These are phyloP conservation scores for Chlamydomonas applanata DNA, from an alignment of 139 green algal species.

Conservation along the genomic window DNA sequence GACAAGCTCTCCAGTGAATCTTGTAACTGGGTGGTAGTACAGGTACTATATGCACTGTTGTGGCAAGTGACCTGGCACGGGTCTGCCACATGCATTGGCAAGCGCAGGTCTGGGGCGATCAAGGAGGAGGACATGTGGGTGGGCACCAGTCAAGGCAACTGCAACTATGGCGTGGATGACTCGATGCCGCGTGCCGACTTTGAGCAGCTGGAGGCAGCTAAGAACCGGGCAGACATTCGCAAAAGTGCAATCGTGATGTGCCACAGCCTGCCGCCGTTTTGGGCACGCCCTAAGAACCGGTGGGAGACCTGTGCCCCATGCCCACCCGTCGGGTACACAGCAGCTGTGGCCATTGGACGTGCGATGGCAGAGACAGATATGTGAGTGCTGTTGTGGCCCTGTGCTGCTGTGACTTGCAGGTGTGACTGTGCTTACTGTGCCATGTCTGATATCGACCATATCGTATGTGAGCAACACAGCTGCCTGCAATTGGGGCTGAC, in stretches of 20 bases:
- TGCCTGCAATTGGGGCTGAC: neutral
- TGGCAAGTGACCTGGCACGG: neutral
- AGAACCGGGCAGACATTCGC: neutral
- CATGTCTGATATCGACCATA: no score
- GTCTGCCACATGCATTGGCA: neutral
- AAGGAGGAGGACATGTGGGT: neutral
- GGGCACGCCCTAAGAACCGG: conserved; percentile 19
- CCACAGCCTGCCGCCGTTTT: conserved; percentile 26
- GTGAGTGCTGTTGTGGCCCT: no score
- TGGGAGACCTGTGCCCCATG: conserved; percentile 21
- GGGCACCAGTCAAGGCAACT: conserved; percentile 10
- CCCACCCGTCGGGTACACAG: conserved; percentile 20
- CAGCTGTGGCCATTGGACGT: conserved; percentile 13
- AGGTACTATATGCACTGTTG: neutral
- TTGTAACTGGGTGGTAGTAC: no score
- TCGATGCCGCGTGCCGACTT: conserved; percentile 4
- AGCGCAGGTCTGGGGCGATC: conserved; percentile 9
- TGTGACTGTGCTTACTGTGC: no score
- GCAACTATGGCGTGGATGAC: conserved; percentile 4
- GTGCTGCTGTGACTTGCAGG: no score
- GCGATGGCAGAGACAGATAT: conserved; percentile 32
- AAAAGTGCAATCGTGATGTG: conserved; percentile 12
- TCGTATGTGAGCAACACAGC: neutral
- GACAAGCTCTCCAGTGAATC: no score
- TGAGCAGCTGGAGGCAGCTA: conserved; percentile 6